A percentile compares a stretch with the other conserved stretches of the same genome.
phyloP scores from a whole-genome alignment of 192 early-diverging fungal genomes.

The Mortierella antarctica region DNA sequence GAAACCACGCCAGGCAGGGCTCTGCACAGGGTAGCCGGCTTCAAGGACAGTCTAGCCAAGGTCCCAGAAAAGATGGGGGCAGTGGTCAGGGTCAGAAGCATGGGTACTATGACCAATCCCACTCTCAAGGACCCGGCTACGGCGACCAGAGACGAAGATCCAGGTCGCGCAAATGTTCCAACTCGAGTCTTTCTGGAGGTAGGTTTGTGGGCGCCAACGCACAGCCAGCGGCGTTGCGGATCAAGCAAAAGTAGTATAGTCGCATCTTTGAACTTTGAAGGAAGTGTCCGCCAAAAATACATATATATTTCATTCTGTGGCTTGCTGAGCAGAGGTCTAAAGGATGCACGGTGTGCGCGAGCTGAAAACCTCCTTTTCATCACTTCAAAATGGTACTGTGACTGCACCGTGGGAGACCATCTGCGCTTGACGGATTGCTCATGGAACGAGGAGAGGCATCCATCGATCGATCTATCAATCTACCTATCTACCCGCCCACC shows the following conservation, averaged over 20 bases:
- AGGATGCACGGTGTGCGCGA: too few relatives aligned
- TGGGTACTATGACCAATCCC: not conserved
- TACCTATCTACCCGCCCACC: constrained; percentile 8
- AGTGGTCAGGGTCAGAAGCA: not conserved
- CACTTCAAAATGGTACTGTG: too few relatives aligned
- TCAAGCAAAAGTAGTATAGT: constrained; percentile 13
- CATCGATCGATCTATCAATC: constrained; percentile 22
- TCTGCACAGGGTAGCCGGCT: constrained; percentile 9
- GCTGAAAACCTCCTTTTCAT: too few relatives aligned
- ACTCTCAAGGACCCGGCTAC: constrained; percentile 10
- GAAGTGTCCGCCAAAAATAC: too few relatives aligned
- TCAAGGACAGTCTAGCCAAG: not conserved
- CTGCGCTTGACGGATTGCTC: too few relatives aligned
- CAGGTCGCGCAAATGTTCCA: constrained; percentile 30
- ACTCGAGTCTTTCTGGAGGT: constrained; percentile 19
- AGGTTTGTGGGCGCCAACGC: too few relatives aligned
- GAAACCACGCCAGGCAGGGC: constrained; percentile 1
- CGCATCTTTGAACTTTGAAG: too few relatives aligned
- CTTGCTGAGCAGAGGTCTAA: too few relatives aligned
- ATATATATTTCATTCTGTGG: too few relatives aligned
- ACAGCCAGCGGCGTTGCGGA: too few relatives aligned
- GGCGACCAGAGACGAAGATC: constrained; percentile 27
- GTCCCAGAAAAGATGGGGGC: not conserved
- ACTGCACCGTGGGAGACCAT: not conserved
- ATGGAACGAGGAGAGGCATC: not conserved